Evolutionary conservation across 305 asterid genomes (phyloP).

Genomic region (Withania somnifera): DNA sequence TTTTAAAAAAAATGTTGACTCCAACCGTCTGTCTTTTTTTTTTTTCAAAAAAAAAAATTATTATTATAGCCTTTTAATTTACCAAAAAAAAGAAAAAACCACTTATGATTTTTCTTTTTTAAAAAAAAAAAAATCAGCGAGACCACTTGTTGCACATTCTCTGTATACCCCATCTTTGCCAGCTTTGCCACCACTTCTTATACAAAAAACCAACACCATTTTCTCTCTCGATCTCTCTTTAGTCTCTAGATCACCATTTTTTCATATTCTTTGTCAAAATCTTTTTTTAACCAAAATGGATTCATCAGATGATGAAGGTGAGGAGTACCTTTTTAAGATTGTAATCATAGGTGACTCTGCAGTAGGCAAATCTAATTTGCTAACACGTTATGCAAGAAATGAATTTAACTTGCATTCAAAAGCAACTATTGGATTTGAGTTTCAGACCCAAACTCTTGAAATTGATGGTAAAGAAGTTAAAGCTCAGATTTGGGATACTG

Average conservation of each 20-base stretch:
- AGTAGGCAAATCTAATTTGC: constrained; percentile 62
- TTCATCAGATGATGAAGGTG: constrained; percentile 73
- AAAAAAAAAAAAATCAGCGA: not conserved
- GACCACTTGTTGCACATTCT: no score
- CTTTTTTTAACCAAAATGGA: constrained; percentile 10
- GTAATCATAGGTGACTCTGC: constrained; percentile 76
- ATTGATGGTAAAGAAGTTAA: constrained; percentile 71
- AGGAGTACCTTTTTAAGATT: constrained; percentile 63
- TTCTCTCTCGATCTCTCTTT: no score
- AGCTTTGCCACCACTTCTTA: not conserved
- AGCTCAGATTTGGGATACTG: constrained; percentile 92
- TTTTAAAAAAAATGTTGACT: no score
- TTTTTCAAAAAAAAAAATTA: not conserved
- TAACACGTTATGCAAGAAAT: constrained; percentile 64
- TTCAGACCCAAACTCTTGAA: constrained; percentile 62
- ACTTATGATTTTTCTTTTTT: not conserved
- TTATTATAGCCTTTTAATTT: not conserved
- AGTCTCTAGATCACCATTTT: not conserved
- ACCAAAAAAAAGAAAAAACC: not conserved
- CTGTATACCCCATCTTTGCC: not conserved
- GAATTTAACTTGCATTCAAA: constrained; percentile 69
- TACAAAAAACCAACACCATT: no score
- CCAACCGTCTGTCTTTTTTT: not conserved
- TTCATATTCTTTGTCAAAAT: no score
- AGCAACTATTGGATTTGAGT: constrained; percentile 71